Evolutionary conservation across 2,329 filamentous ascomycete genomes (phyloP), one percentile per base, ranked within the genome.

Genomic region (Claviceps monticola): DNA sequence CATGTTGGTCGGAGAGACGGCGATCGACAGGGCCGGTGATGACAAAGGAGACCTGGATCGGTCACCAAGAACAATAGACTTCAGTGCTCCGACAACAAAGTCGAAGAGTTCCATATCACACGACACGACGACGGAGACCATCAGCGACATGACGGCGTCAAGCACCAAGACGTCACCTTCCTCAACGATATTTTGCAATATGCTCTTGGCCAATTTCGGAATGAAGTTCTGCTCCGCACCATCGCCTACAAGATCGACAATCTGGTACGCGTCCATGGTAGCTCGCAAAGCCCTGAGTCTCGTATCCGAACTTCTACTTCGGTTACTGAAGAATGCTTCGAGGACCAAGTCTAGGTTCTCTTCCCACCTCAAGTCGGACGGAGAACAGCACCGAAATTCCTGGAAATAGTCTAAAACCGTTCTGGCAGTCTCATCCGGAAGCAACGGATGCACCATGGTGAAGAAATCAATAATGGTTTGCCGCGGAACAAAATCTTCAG

Each of bases 331-430:
- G 60, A 88, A 83, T 1, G 75, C 74, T 19, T 76, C 70, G 16
- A 87, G 63, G 1, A 88, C 73, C 26, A 79, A 67, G 16, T 70
- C 68, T 51, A 84, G 71, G 50, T 86, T 84, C 2, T 74, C 67
- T 55, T 84, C 74, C 85, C 84, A 89, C 38, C 78, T 71, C 46
- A 74, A 66, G 58, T 87, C 83, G 0, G 84, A 86, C 2, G 85
- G 85, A 45, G 83, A 84, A 58, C 86, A 85, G 59, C 80, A 82
- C 46, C 83, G 74, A 56, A 84, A 83, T 50, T 86, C 79, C 51
- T 76, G 75, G 56, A 83, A 85, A 61, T 86, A 80, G 45, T 80
- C 75, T 44, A 88, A 74, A 23, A 88, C 75, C 11, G 83, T 70
- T 46, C 75, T 75, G 1, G 78, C 82, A 8, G 80, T 78, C 4